Evolutionary conservation across 2,329 filamentous ascomycete genomes (phyloP).

Genomic region (Parafenestella ontariensis): DNA sequence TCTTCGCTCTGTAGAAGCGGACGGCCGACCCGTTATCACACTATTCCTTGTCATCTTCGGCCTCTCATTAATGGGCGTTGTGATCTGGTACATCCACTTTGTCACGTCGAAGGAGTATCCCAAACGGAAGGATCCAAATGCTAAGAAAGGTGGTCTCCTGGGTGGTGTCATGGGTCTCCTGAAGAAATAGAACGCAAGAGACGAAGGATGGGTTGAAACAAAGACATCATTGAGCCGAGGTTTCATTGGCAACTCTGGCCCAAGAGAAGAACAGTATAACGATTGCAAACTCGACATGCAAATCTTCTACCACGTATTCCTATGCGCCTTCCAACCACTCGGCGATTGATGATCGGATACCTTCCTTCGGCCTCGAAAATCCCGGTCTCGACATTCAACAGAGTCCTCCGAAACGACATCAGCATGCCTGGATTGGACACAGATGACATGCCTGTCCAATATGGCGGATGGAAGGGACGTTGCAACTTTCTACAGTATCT

Average conservation of each 20-base stretch:
- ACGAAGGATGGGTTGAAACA: not conserved
- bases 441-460: not conserved
- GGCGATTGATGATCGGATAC: not conserved
- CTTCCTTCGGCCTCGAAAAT: not conserved
- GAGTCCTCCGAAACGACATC: not conserved
- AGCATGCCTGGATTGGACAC: not conserved
- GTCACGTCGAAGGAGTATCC: conserved; percentile 39
- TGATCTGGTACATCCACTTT: conserved; percentile 40
- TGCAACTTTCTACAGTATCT: not conserved
- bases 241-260: not conserved
- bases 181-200: conserved; percentile 19
- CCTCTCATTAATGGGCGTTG: conserved; percentile 52
- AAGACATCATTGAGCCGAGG: not conserved
- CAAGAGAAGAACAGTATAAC: not conserved
- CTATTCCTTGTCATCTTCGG: conserved; percentile 82
- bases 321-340: not conserved
- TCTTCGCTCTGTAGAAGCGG: conserved; percentile 41
- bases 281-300: not conserved
- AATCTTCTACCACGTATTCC: not conserved
- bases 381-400: not conserved
- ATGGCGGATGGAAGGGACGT: not conserved
- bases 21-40: conserved; percentile 84
- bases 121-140: conserved; percentile 34
- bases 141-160: conserved; percentile 33
- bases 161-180: conserved; percentile 30